Evolutionary conservation across 345 rosid genomes (phyloP), one percentile per base, ranked within the genome.

Genomic region (Boechera stricta): DNA sequence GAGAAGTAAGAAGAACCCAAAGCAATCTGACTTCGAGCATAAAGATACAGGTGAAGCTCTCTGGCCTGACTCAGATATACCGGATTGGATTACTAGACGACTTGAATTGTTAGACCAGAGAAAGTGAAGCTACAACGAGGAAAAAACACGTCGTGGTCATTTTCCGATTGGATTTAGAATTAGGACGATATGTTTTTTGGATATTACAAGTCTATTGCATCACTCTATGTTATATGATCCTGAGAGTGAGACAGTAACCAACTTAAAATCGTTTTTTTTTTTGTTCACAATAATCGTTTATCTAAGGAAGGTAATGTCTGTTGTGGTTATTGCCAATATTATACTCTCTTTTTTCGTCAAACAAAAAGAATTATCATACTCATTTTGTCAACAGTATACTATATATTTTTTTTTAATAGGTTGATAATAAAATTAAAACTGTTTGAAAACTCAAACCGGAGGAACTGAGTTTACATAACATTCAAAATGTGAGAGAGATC

Each of bases 21-120:
- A 36, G 28, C 64, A 72, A n/a, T 95, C 98, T 10, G 97, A 92
- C 82, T 90, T 93, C 62, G 81, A 58, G 81, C 94, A 93, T 77
- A 89, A 85, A 82, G 77, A 77, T 74, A 93, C 94, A 32, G 72
- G 82, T 36, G 97, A 90, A 84, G 82, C 82, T 82, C 91, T 89
- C 24, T 90, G 98, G 98, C 49, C 87, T 52, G 12, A 29, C 24
- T 72, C 21, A 18, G 21, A 18, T 21, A 21, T 21, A 21, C 94
- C 97, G 21, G 88, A 80, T 2, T 89, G 98, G 94, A 21, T 21
- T 66, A 83, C 55, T 69, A 86, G 71, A 80, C 93, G 24, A 21
- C 24, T 21, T 21, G 24, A 21, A 21, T 21, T 21, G 24, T 65
- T 87, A 7, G 98, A 90, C 80, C 82, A 82, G 16, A 83, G 45